Evolutionary conservation across 176 grass and related monocot genomes (phyloP).

Genomic region (Bonia amplexicaulis): DNA sequence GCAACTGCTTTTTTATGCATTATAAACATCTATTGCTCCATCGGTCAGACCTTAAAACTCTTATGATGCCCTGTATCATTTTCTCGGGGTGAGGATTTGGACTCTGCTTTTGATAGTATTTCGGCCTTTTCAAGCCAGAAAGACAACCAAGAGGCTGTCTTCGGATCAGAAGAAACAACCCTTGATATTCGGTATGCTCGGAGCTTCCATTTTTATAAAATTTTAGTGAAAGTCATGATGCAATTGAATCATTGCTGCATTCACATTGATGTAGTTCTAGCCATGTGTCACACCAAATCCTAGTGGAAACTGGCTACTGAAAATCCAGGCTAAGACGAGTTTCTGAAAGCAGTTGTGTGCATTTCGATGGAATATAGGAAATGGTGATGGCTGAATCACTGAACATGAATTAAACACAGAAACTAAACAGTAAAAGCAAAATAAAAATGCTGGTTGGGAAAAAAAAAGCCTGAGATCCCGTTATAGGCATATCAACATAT

Average conservation of each 20-base stretch:
- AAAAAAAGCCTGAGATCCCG: background rate
- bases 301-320: background rate
- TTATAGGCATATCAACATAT: background rate
- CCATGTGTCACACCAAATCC: background rate
- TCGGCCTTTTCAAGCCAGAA: constrained; percentile 89
- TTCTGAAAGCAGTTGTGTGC: background rate
- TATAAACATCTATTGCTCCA: background rate
- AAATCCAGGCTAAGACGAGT: background rate
- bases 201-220: constrained; percentile 11
- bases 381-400: background rate
- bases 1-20: background rate
- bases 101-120: constrained; percentile 98
- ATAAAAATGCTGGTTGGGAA: background rate
- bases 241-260: constrained; percentile 9
- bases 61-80: background rate
- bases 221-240: background rate
- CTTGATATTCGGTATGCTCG: constrained; percentile 78
- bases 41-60: constrained; percentile 3
- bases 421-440: background rate
- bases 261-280: background rate
- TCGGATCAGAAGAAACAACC: constrained; percentile 80
- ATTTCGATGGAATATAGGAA: background rate
- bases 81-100: constrained; percentile 82
- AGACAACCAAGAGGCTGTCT: constrained; percentile 88
- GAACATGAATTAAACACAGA: background rate